phyloP scores from a whole-genome alignment of 306 rosid species.

The Cyamopsis tetragonoloba region DNA sequence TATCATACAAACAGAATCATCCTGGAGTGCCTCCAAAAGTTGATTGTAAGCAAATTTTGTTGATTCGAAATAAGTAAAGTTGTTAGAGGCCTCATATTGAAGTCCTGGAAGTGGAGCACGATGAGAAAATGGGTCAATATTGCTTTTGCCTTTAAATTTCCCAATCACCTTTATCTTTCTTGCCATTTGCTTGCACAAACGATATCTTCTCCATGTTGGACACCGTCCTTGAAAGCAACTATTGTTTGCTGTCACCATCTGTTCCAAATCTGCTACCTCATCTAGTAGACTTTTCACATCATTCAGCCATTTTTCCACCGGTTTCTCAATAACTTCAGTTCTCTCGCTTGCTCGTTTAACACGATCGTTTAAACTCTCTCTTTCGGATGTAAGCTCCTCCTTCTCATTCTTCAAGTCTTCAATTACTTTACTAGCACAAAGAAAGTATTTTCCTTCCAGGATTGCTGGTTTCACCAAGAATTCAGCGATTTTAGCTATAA shows the following conservation, averaged over 20 bases:
- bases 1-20: not conserved
- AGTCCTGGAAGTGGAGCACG: constrained; percentile 1
- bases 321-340: constrained; percentile 1
- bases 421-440: not conserved
- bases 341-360: not conserved
- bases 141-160: not conserved
- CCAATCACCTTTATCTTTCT: not conserved
- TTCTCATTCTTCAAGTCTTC: not conserved
- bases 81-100: not conserved
- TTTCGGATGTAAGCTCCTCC: not conserved
- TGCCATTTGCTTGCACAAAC: constrained; percentile 14
- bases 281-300: not conserved
- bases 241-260: not conserved
- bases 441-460: not conserved
- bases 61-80: constrained; percentile 8
- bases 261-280: not conserved
- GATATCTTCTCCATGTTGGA: constrained; percentile 16
- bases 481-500: not conserved
- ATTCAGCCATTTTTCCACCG: constrained; percentile 2
- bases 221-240: not conserved
- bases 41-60: constrained; percentile 7
- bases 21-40: constrained; percentile 15
- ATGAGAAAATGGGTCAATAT: constrained; percentile 1
- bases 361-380: not conserved
- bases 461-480: not conserved